Percentiles rank a stretch among this genome's conserved stretches.
phyloP scores from a whole-genome alignment of 345 rosid genomes.

The Toxicodendron radicans region DNA sequence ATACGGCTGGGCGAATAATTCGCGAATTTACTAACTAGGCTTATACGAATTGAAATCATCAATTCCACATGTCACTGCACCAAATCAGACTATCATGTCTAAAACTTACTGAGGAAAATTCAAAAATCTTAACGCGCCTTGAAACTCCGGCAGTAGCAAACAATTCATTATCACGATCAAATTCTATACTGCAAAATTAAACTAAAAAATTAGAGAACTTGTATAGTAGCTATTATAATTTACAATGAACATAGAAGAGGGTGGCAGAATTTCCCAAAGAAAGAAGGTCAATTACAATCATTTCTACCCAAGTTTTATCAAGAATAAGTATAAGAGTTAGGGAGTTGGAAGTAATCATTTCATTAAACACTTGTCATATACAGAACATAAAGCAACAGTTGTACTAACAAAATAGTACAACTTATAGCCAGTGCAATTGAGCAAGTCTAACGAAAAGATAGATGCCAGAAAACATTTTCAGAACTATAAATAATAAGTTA shows the following conservation, averaged over 20 bases:
- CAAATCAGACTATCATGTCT: not conserved
- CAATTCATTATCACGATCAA: constrained; percentile 61
- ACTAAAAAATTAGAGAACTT: not conserved
- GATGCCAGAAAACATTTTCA: not conserved
- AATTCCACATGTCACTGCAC: not conserved
- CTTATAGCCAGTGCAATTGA: not conserved
- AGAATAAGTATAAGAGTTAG: too few relatives aligned
- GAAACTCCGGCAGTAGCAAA: constrained; percentile 75
- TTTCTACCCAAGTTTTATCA: not conserved
- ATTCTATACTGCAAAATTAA: constrained; percentile 55
- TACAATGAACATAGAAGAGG: not conserved
- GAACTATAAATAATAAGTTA: not conserved
- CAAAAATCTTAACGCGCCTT: constrained; percentile 55
- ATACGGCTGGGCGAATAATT: too few relatives aligned
- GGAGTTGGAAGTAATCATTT: not conserved
- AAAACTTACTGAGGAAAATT: constrained; percentile 53
- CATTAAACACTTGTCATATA: not conserved
- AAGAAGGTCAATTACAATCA: not conserved
- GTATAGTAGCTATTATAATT: too few relatives aligned
- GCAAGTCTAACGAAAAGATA: not conserved
- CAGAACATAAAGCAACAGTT: not conserved
- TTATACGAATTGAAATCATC: constrained; percentile 9
- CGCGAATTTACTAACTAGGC: too few relatives aligned
- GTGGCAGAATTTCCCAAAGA: not conserved
- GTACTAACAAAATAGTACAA: not conserved